phyloP scores from a whole-genome alignment of 2,329 filamentous ascomycete genomes.

The Chaetomium sp. region DNA sequence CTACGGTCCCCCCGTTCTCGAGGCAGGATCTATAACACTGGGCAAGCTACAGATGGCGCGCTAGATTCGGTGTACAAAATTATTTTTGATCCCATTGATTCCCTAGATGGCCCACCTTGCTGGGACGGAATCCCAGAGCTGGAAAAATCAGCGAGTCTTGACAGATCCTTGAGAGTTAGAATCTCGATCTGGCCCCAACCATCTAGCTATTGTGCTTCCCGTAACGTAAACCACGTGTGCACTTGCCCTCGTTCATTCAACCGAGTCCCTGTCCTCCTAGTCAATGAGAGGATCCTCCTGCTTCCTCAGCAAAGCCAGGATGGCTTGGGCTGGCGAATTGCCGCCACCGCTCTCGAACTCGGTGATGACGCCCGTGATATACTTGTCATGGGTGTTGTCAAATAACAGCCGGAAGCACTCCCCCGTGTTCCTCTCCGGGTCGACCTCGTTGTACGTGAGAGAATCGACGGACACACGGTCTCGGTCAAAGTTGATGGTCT shows the following conservation, averaged over 20 bases:
- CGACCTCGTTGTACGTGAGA: slow-evolving; percentile 92
- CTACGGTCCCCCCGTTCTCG: not conserved
- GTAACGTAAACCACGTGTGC: not conserved
- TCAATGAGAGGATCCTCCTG: slow-evolving; percentile 54
- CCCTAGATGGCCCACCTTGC: not conserved
- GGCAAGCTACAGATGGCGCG: slow-evolving; percentile 3
- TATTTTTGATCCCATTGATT: slow-evolving; percentile 20
- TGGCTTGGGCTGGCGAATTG: slow-evolving; percentile 80
- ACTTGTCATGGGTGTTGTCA: slow-evolving; percentile 86
- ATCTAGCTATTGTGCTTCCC: slow-evolving; percentile 14
- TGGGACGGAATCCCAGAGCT: slow-evolving; percentile 9
- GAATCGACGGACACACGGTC: slow-evolving; percentile 87
- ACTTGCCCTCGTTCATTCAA: not conserved
- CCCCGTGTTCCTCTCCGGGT: slow-evolving; percentile 65
- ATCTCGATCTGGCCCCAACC: slow-evolving; percentile 5
- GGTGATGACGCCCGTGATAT: slow-evolving; percentile 85
- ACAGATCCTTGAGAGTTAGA: slow-evolving; percentile 1
- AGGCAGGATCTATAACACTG: not conserved
- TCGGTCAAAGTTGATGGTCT: slow-evolving; percentile 90
- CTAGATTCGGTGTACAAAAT: slow-evolving; percentile 26
- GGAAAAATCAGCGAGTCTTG: not conserved
- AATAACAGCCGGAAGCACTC: slow-evolving; percentile 71
- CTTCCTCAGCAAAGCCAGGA: slow-evolving; percentile 65
- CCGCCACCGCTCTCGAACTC: slow-evolving; percentile 94
- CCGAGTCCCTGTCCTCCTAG: not conserved